Conservation (phyloP, 305 asterid genomes). For the Fraxinus greggii region DNA sequence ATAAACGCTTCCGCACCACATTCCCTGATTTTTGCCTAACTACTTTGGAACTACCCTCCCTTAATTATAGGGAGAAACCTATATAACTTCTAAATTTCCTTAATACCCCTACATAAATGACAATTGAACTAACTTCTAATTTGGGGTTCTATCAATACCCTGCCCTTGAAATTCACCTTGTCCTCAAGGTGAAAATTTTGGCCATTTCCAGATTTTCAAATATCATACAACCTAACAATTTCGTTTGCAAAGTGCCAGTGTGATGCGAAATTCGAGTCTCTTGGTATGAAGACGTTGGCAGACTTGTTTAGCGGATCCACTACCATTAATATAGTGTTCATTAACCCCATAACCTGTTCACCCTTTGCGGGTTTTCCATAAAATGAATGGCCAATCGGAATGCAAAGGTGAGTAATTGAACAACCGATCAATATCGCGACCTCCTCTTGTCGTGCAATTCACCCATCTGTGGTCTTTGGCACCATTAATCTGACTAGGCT, state of each 20-base stretch:
- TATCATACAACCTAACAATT: not conserved
- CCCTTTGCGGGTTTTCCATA: not conserved
- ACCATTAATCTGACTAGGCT: not conserved
- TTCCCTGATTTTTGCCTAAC: not conserved
- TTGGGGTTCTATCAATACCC: not conserved
- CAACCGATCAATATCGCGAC: not conserved
- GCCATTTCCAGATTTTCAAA: not conserved
- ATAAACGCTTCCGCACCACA: too few relatives aligned
- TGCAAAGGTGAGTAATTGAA: too few relatives aligned
- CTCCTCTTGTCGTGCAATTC: not conserved
- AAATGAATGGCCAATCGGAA: not conserved
- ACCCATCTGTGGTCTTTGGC: not conserved
- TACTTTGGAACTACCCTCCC: too few relatives aligned
- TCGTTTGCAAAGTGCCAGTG: not conserved
- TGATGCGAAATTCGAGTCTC: not conserved
- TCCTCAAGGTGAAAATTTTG: not conserved
- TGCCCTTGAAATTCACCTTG: not conserved
- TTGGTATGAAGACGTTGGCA: not conserved
- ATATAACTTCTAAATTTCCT: too few relatives aligned
- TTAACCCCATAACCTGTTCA: not conserved
- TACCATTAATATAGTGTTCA: not conserved
- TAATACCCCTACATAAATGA: not conserved
- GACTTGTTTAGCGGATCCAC: not conserved
- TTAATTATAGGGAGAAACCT: too few relatives aligned
- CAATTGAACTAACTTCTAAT: too few relatives aligned